Evolutionary conservation across 2,329 filamentous ascomycete species (phyloP).

Genomic region (Monilinia fructigena): DNA sequence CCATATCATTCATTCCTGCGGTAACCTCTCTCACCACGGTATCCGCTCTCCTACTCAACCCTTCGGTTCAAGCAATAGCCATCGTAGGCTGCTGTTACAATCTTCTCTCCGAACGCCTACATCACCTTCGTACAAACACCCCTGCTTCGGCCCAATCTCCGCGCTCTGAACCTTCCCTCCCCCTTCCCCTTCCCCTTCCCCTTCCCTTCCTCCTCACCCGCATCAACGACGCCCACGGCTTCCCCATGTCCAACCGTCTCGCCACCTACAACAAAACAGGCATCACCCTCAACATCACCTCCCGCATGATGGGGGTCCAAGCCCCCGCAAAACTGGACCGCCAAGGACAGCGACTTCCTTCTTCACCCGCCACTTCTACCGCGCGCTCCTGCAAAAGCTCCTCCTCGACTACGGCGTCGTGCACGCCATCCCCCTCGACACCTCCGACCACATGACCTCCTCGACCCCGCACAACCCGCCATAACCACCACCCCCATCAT

Average conservation of each 20-base stretch:
- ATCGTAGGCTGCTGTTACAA: conserved; percentile 99
- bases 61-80: conserved; percentile 81
- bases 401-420: conserved; percentile 83
- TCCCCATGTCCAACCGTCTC: conserved; percentile 81
- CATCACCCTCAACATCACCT: conserved; percentile 88
- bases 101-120: conserved; percentile 87
- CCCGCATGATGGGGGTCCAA: conserved; percentile 97
- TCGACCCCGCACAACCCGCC: background rate
- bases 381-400: conserved; percentile 86
- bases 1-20: conserved; percentile 94
- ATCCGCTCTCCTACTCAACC: conserved; percentile 86
- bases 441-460: background rate
- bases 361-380: conserved; percentile 93
- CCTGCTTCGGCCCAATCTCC: conserved; percentile 66
- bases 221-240: conserved; percentile 73
- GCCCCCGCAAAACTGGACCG: conserved; percentile 90
- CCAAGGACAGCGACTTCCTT: conserved; percentile 77
- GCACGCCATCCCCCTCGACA: background rate
- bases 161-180: conserved; percentile 65
- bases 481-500: conserved; percentile 73
- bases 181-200: conserved; percentile 60
- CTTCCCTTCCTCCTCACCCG: conserved; percentile 62
- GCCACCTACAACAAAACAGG: conserved; percentile 57
- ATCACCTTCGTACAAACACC: conserved; percentile 81
- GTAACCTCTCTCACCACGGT: conserved; percentile 94